Evolutionary conservation across 139 green algal genomes (phyloP), one percentile per base, ranked within the genome.

Genomic region (Astrephomene gubernaculifera): DNA sequence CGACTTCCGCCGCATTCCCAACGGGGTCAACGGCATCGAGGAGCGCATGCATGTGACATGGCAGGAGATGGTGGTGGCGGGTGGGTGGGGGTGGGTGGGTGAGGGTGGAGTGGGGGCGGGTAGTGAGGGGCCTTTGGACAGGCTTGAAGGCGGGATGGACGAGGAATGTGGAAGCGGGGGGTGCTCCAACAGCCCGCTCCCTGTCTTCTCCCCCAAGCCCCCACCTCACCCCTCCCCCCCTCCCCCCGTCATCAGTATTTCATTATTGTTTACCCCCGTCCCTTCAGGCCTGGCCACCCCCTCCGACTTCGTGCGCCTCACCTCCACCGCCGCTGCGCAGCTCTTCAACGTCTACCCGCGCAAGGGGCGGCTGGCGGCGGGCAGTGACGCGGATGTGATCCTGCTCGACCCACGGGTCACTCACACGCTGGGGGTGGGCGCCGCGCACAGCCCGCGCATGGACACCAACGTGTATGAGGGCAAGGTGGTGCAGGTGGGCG

Each of bases 391-490:
- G 35, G 97, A 99, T 70, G 89, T 99, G 45, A 96, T 99, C 41
- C 67, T 99, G 31, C 85, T 99, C 17, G 95, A 99, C 73, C 97
- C 97, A 60, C 69, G 71, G 38, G 53, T 79, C 17, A 71, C 90
- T 45, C 96, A 98, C 85, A 91, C 80, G 29, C 91, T 99, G 38
- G 91, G 86, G 27, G 97, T 95, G 14, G 85, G 82, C 0, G 94
- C 71, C 2, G 94, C 98, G 87, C 95, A 98, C 83, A 97, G 93
- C 10, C n/a, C n/a, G n/a, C 70, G 71, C 14, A 97, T 98, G 73
- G 97, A 99, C 89, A 97, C 94, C 3, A 99, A 98, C 81, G 90
- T 99, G 19, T 99, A 98, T 81, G 97, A 99, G 87, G 97, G 97
- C 31, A 90, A 90, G 81, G 29, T 29, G 0, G 82, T 96, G 0